Conservation (phyloP, 2,329 filamentous ascomycete species). For the Acephala macrosclerotiorum region DNA sequence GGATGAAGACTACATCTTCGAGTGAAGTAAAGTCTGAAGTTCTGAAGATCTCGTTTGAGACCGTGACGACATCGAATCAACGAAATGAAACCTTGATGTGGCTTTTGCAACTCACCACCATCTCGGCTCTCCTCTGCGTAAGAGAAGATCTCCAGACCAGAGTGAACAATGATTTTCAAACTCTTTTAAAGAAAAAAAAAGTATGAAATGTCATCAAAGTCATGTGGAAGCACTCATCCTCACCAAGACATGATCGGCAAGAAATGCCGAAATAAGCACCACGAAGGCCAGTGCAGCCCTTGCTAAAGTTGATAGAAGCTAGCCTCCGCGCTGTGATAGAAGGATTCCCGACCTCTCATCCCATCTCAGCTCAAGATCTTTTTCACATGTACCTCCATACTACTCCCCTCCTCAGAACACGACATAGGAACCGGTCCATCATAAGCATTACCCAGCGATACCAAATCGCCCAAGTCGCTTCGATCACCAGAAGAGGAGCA, state of each 20-base stretch:
- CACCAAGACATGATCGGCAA: background rate
- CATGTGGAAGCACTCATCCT: background rate
- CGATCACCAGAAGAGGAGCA: slow-evolving; percentile 1
- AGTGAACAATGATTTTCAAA: background rate
- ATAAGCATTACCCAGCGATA: background rate
- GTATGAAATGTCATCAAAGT: background rate
- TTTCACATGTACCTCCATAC: too few species aligned
- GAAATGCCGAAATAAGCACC: background rate
- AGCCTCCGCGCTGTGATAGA: background rate
- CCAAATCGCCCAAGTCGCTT: background rate
- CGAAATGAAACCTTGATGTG: background rate
- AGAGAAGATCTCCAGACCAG: too few species aligned
- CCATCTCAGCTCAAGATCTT: background rate
- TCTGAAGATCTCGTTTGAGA: background rate
- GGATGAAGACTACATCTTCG: background rate
- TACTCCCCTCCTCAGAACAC: background rate
- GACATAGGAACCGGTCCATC: background rate
- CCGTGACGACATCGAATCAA: slow-evolving; percentile 8
- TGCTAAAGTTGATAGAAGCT: background rate
- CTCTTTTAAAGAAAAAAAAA: background rate
- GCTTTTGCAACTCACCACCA: background rate
- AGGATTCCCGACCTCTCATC: background rate
- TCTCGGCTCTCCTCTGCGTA: too few species aligned
- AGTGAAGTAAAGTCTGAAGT: background rate
- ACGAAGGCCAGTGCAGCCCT: background rate